Evolutionary conservation across 176 grass and related monocot species (phyloP).

Genomic region (Musa beccarii): DNA sequence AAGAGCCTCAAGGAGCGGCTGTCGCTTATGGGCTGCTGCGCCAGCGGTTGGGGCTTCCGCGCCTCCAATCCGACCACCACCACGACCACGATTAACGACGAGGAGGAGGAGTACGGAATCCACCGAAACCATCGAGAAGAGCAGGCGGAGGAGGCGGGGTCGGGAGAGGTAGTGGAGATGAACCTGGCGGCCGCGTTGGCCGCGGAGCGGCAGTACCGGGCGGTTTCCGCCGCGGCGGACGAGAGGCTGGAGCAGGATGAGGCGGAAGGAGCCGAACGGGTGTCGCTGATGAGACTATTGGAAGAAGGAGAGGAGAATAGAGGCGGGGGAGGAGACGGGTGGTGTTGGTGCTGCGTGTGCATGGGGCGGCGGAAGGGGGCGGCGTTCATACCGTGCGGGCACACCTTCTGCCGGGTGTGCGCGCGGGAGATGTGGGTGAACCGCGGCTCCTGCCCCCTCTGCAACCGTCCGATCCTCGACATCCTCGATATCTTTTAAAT

Average conservation of each 20-base stretch:
- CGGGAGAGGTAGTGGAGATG: background rate
- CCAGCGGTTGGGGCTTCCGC: conserved; percentile 2
- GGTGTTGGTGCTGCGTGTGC: conserved; percentile 20
- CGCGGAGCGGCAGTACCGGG: conserved; percentile 1
- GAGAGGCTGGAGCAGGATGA: background rate
- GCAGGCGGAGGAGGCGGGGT: background rate
- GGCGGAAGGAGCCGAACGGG: background rate
- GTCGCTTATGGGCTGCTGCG: background rate
- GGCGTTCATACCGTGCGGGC: conserved; percentile 17
- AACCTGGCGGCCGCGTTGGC: conserved; percentile 12
- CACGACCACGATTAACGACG: background rate
- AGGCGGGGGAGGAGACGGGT: background rate
- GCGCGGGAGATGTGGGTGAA: background rate
- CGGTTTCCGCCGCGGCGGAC: background rate
- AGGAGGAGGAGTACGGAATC: background rate
- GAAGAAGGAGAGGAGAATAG: background rate
- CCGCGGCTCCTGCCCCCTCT: conserved; percentile 8
- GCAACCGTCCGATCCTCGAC: conserved; percentile 13
- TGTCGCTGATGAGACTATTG: conserved; percentile 6
- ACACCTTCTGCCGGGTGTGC: conserved; percentile 17
- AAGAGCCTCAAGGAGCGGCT: background rate
- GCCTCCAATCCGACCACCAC: background rate
- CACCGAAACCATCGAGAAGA: background rate
- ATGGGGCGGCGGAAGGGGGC: conserved; percentile 13
- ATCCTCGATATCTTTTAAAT: conserved; percentile 6